These are phyloP conservation scores for Tylopilus sp. DNA, from an alignment of 1,284 basidiomycete species.

Conservation along the genomic window DNA sequence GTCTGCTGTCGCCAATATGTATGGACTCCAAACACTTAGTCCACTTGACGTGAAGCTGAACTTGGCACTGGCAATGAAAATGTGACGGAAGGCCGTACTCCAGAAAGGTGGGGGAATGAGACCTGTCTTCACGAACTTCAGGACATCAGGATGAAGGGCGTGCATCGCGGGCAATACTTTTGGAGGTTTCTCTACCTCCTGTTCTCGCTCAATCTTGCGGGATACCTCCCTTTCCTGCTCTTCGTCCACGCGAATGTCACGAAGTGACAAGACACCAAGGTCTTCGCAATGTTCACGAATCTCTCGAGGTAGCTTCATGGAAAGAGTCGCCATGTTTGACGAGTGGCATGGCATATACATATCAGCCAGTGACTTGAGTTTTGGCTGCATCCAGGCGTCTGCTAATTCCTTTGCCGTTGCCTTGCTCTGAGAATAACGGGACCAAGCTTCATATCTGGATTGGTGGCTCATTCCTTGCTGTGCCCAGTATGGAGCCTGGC, in stretches of 20 bases:
- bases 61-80: neutral
- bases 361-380: constrained; percentile 29
- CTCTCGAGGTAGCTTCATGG: constrained; percentile 1
- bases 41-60: neutral
- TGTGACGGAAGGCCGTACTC: neutral
- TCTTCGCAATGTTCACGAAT: constrained; percentile 29
- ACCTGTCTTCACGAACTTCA: constrained; percentile 28
- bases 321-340: neutral
- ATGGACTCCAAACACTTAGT: constrained; percentile 18
- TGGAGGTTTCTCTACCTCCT: constrained; percentile 38
- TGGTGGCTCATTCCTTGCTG: constrained; percentile 48
- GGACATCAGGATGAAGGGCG: constrained; percentile 21
- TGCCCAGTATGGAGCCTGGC: constrained; percentile 44
- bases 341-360: neutral
- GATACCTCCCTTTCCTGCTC: constrained; percentile 52
- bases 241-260: constrained; percentile 37
- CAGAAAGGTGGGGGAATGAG: neutral
- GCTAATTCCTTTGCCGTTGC: constrained; percentile 17
- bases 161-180: constrained; percentile 26
- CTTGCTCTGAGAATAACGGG: constrained; percentile 13
- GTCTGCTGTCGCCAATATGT: neutral
- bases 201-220: constrained; percentile 45
- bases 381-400: constrained; percentile 39
- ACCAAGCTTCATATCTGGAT: constrained; percentile 37
- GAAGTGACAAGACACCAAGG: constrained; percentile 30